A percentile compares a stretch with the other conserved stretches of the same genome.
Conservation (phyloP, 2,329 filamentous ascomycete genomes). For the Alternaria alternata region DNA sequence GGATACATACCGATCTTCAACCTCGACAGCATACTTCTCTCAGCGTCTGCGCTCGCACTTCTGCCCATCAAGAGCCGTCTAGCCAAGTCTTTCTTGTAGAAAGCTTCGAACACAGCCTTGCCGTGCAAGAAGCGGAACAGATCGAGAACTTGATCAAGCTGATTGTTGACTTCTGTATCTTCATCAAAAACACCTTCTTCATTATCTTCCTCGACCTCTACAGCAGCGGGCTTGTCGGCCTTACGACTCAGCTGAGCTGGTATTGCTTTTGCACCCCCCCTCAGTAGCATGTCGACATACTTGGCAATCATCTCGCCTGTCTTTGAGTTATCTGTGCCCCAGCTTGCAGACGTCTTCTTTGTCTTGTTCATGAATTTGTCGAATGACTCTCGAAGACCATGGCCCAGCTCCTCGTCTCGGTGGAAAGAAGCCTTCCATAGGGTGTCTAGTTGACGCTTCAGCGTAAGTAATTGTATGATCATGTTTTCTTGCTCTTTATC, state of each 20-base stretch:
- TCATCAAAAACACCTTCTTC: slow-evolving; percentile 77
- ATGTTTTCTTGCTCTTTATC: slow-evolving; percentile 81
- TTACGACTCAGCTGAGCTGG: slow-evolving; percentile 71
- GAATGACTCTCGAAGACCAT: slow-evolving; percentile 84
- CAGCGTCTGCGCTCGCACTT: slow-evolving; percentile 92
- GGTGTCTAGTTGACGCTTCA: slow-evolving; percentile 80
- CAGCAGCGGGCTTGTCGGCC: slow-evolving; percentile 64
- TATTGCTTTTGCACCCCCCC: slow-evolving; percentile 85
- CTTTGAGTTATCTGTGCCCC: slow-evolving; percentile 86
- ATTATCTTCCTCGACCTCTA: slow-evolving; percentile 67
- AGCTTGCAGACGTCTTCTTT: slow-evolving; percentile 73
- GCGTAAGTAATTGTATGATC: slow-evolving; percentile 80
- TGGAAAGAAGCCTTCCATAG: slow-evolving; percentile 80
- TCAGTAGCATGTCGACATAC: slow-evolving; percentile 88
- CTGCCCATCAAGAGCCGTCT: slow-evolving; percentile 87
- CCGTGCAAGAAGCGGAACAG: slow-evolving; percentile 97
- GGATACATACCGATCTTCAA: slow-evolving; percentile 71
- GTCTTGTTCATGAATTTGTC: slow-evolving; percentile 90
- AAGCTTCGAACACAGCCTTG: slow-evolving; percentile 97
- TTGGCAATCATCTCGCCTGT: slow-evolving; percentile 99
- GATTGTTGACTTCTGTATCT: slow-evolving; percentile 88
- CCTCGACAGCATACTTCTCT: slow-evolving; percentile 92
- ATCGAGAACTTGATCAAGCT: slow-evolving; percentile 91
- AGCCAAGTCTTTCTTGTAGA: slow-evolving; percentile 98
- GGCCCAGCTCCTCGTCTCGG: slow-evolving; percentile 77